phyloP scores from a whole-genome alignment of 805 yeast genomes.

The Lipomyces kockii region DNA sequence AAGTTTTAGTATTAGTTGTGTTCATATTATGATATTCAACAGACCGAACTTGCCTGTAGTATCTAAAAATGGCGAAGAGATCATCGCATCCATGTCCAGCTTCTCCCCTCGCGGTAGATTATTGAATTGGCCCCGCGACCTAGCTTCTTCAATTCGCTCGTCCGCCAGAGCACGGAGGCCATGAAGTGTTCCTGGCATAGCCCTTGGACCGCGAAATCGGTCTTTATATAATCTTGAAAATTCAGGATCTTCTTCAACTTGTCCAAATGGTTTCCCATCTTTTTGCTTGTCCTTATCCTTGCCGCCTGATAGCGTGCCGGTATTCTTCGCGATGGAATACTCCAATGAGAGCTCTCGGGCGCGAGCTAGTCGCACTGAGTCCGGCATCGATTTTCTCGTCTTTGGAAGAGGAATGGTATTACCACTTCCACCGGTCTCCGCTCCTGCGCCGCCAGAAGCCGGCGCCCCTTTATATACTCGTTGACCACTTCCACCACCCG shows the following conservation, averaged over 20 bases:
- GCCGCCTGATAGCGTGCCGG: constrained; percentile 40
- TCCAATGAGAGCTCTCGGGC: constrained; percentile 73
- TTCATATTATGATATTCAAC: background rate
- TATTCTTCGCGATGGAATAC: constrained; percentile 57
- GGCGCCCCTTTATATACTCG: constrained; percentile 3
- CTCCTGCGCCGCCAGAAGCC: constrained; percentile 21
- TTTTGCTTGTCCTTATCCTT: constrained; percentile 21
- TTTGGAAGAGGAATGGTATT: constrained; percentile 34
- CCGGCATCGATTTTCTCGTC: constrained; percentile 37
- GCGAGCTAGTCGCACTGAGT: constrained; percentile 51
- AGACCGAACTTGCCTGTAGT: constrained; percentile 47
- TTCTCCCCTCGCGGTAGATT: constrained; percentile 69
- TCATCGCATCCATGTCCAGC: constrained; percentile 48
- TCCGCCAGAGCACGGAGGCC: constrained; percentile 67
- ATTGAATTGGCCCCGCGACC: constrained; percentile 68
- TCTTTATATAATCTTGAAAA: constrained; percentile 68
- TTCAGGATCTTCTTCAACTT: constrained; percentile 53
- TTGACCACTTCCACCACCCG: constrained; percentile 17
- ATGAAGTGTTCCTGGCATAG: constrained; percentile 43
- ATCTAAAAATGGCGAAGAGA: constrained; percentile 62
- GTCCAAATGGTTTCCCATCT: constrained; percentile 32
- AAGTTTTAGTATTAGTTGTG: background rate
- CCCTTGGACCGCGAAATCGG: constrained; percentile 60
- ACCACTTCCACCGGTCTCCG: constrained; percentile 37
- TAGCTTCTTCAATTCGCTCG: constrained; percentile 74